Evolutionary conservation across 2,329 filamentous ascomycete species (phyloP).

Genomic region (Colletotrichum sansevieriae): DNA sequence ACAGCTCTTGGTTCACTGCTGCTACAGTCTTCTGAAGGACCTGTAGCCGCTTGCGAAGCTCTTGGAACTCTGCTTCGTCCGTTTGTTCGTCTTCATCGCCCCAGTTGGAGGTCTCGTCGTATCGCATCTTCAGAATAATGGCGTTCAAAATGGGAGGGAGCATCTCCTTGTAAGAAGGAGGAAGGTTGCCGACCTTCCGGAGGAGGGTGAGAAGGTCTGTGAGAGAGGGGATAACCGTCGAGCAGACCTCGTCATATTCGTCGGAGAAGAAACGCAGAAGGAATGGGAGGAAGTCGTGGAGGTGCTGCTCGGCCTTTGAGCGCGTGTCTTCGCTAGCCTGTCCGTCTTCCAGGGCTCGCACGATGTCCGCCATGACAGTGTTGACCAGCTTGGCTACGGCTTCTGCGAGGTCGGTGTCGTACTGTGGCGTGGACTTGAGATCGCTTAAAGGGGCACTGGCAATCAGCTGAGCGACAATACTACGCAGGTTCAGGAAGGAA

Average conservation of each 20-base stretch:
- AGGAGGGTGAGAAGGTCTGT: slow-evolving; percentile 94
- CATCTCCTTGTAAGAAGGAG: slow-evolving; percentile 82
- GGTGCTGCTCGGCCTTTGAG: slow-evolving; percentile 81
- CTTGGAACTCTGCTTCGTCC: slow-evolving; percentile 97
- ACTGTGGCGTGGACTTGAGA: slow-evolving; percentile 83
- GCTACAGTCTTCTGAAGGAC: slow-evolving; percentile 94
- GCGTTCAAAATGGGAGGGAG: slow-evolving; percentile 90
- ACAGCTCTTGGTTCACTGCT: slow-evolving; percentile 87
- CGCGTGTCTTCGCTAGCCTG: slow-evolving; percentile 73
- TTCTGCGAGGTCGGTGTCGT: slow-evolving; percentile 96
- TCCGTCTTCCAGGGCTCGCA: slow-evolving; percentile 82
- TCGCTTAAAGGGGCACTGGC: slow-evolving; percentile 85
- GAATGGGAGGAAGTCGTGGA: slow-evolving; percentile 87
- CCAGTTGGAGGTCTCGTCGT: slow-evolving; percentile 94
- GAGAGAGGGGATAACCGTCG: slow-evolving; percentile 91
- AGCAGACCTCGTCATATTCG: slow-evolving; percentile 98
- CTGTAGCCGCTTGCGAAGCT: slow-evolving; percentile 89
- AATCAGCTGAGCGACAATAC: slow-evolving; percentile 88
- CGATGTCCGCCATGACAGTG: slow-evolving; percentile 86
- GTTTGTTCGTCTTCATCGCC: slow-evolving; percentile 94
- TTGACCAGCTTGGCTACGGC: slow-evolving; percentile 96
- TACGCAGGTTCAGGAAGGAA: slow-evolving; percentile 86
- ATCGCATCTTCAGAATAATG: slow-evolving; percentile 96
- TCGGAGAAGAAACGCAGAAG: slow-evolving; percentile 96
- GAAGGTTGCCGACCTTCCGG: slow-evolving; percentile 80